Evolutionary conservation across 306 rosid genomes (phyloP).

Genomic region (Dalbergia cultrata): DNA sequence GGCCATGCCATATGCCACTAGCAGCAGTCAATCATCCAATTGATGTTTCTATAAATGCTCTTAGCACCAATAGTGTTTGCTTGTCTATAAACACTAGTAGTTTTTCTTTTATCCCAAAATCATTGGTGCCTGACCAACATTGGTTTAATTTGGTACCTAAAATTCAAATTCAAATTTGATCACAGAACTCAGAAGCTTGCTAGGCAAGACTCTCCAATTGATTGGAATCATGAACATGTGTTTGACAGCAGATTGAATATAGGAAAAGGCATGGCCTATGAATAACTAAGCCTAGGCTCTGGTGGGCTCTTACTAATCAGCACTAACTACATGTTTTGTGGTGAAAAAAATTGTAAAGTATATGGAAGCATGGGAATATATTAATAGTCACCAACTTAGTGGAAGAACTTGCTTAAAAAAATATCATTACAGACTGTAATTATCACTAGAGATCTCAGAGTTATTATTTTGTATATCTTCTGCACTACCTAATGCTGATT

Average conservation of each 20-base stretch:
- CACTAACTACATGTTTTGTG: slow-evolving; percentile 32
- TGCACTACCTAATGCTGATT: slow-evolving; percentile 11
- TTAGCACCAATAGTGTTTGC: background rate
- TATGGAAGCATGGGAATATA: slow-evolving; percentile 39
- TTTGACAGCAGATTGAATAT: slow-evolving; percentile 2
- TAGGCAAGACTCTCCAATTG: background rate
- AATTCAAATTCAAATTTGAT: background rate
- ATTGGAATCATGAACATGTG: slow-evolving; percentile 3
- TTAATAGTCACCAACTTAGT: slow-evolving; percentile 35
- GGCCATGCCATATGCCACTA: background rate
- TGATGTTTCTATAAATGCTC: slow-evolving; percentile 10
- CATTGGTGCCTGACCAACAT: background rate
- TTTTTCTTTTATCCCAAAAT: background rate
- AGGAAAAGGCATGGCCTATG: slow-evolving; percentile 12
- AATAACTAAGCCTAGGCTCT: slow-evolving; percentile 25
- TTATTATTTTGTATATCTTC: slow-evolving; percentile 1
- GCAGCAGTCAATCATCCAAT: background rate
- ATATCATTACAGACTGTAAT: background rate
- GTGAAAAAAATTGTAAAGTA: slow-evolving; percentile 37
- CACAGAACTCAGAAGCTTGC: background rate
- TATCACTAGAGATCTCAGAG: background rate
- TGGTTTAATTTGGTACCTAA: background rate
- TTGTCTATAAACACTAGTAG: slow-evolving; percentile 1
- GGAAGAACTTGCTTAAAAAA: slow-evolving; percentile 29
- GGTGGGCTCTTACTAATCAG: slow-evolving; percentile 46